Evolutionary conservation across 1,139 yeast species (phyloP).

Genomic region (Geotrichum klebahnii): DNA sequence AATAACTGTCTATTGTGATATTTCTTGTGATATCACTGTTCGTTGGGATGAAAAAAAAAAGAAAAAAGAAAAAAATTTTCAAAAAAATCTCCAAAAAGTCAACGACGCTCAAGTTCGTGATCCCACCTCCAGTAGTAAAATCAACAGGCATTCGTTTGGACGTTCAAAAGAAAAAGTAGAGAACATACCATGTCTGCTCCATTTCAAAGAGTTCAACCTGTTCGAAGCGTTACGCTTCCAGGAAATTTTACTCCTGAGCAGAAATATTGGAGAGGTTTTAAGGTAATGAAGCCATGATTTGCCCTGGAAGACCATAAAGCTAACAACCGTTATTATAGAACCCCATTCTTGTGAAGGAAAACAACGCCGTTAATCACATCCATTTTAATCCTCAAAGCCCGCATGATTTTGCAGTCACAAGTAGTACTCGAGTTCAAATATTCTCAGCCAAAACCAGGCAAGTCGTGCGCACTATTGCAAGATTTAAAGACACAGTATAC

Average conservation of each 20-base stretch:
- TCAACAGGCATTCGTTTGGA: background rate
- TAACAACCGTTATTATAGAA: too few species aligned
- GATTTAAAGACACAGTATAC: constrained; percentile 89
- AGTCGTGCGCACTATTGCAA: constrained; percentile 78
- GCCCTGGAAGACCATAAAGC: too few species aligned
- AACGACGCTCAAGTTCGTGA: background rate
- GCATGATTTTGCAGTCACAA: constrained; percentile 89
- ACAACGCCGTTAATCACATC: constrained; percentile 83
- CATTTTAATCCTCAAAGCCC: constrained; percentile 83
- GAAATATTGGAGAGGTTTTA: constrained; percentile 85
- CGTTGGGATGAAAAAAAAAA: constrained; percentile 13
- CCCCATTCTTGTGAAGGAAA: constrained; percentile 89
- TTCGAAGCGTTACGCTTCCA: constrained; percentile 72
- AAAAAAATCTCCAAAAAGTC: background rate
- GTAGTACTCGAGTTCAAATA: constrained; percentile 86
- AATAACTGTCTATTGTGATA: background rate
- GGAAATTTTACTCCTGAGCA: constrained; percentile 89
- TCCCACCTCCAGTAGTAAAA: background rate
- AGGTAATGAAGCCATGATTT: constrained; percentile 29
- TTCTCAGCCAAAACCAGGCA: constrained; percentile 91
- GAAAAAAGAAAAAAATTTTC: background rate
- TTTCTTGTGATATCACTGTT: constrained; percentile 8
- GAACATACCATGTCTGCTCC: constrained; percentile 69
- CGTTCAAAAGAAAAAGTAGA: background rate
- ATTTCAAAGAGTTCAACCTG: constrained; percentile 62